Evolutionary conservation across 345 rosid species (phyloP).

Genomic region (Acer campestre): DNA sequence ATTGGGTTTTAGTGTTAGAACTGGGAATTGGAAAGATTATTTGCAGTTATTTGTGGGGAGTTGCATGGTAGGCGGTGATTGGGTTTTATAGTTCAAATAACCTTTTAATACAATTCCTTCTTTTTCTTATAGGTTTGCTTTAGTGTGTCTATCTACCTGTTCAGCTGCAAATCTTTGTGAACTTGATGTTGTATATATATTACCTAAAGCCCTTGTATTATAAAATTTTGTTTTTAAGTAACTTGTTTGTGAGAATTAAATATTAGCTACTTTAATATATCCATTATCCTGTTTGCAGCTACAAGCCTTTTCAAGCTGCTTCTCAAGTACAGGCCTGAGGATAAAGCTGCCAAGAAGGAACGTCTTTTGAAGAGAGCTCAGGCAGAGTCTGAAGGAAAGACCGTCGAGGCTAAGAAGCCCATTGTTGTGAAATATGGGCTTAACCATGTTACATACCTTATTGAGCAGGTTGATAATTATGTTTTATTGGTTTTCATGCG

Average conservation of each 20-base stretch:
- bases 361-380: slow-evolving; percentile 65
- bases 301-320: slow-evolving; percentile 59
- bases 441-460: slow-evolving; percentile 74
- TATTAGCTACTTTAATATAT: not conserved
- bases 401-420: slow-evolving; percentile 67
- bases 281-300: slow-evolving; percentile 34
- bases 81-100: not conserved
- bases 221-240: not conserved
- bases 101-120: not conserved
- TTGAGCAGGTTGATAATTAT: slow-evolving; percentile 51
- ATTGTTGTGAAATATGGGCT: slow-evolving; percentile 73
- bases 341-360: slow-evolving; percentile 71
- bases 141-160: not conserved
- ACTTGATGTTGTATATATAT: not conserved
- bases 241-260: not conserved
- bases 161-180: not conserved
- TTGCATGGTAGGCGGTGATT: not conserved
- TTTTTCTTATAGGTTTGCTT: not conserved
- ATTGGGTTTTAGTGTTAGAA: not conserved
- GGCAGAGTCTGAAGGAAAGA: slow-evolving; percentile 70
- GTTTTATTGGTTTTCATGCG: not conserved
- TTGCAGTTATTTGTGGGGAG: not conserved
- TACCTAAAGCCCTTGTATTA: not conserved
- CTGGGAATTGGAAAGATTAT: not conserved
- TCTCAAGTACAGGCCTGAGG: slow-evolving; percentile 73